Evolutionary conservation across 805 yeast species (phyloP), one percentile per base, ranked within the genome.

Genomic region (Danielozyma ontarioensis): DNA sequence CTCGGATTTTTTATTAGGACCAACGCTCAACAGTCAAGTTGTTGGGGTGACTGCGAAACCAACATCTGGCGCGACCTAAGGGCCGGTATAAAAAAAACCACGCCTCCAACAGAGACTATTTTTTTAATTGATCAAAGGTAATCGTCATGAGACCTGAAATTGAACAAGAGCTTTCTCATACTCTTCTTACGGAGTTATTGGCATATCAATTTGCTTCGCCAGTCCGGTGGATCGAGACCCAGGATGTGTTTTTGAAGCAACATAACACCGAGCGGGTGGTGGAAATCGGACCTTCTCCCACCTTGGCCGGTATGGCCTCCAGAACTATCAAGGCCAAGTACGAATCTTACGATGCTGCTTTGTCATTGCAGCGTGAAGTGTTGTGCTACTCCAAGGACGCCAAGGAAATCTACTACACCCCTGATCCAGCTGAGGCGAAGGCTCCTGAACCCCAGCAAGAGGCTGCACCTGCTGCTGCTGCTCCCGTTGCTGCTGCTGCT

Each of bases 171-270:
- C 78, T 93, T 47, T 95, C 98, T 48, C 97, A 93, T 61, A 81
- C 85, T 46, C 73, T 93, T 45, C 74, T 93, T 59, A 88, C 97
- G 17, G 99, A 93, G 74, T 79, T 93, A 50, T 75, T 93, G 68
- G 97, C 98, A 34, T 93, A 89, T 69, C 99, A 93, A 67, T 93
- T 93, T 56, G 99, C 99, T 31, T 89, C 97, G 42, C 98, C 99
- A 30, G 99, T 93, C 45, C 81, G 97, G 75, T 93, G 99, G 97
- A 93, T 94, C 62, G 98, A 94, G 62, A 93, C 98, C 42, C 99
- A 93, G 68, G 98, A 93, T 70, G 97, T 93, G 38, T 84, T 93
- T 59, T 76, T 93, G 59, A 84, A 85, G 61, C 93, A 88, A 51
- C 83, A 78, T 76, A 88, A 90, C 66, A 83, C 97, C 41, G 98